Base-by-base conservation (phyloP, 768 basidiomycete genomes). In the Melanogaster broomeanus region DNA sequence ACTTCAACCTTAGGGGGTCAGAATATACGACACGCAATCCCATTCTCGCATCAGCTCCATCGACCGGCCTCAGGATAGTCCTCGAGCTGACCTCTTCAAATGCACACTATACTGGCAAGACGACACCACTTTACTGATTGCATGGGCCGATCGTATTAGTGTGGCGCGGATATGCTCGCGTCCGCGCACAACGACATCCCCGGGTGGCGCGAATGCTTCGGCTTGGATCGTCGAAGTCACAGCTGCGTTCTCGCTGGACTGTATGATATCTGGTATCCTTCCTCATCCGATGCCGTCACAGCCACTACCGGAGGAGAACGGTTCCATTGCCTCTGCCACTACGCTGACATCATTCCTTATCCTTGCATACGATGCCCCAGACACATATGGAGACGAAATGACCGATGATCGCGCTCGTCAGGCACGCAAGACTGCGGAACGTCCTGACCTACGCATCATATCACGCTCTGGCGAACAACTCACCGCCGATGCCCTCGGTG, bases 401-500 rank as follows among this genome's bases (percentile, higher is more conserved):
- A 81, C 83, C 0, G 79, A 83, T 2, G 87, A 93, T 62, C 83
- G 83, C 18, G 74, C 74, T 1, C 81, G 82, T 59, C 91, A 96
- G 66, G 83, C 87, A 11, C 83, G 93, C 16, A 91, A 91, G 66
- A 81, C 80, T 0, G 90, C 94, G 0, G 88, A 92, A 56, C 87
- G 90, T n/a, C 97, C 97, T 7, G 96, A 98, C 69, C 78, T 99
- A 43, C 84, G 93, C 12, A 90, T 99, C 59, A 88, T 99, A 56
- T 89, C 91, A 2, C 85, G 87, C 22, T 79, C 80, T 1, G 95
- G 96, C 1, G 93, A 98, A 62, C 94, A 97, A 66, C 75, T 93
- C 2, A 81, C 90, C 0, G 80, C 86, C 2, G 96, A 98, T 66
- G 90, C 88, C 1, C 77, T 98, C 41, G 81, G 79, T 39, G 78